phyloP scores from a whole-genome alignment of 768 basidiomycete species.

The Leccinum rimulosum region DNA sequence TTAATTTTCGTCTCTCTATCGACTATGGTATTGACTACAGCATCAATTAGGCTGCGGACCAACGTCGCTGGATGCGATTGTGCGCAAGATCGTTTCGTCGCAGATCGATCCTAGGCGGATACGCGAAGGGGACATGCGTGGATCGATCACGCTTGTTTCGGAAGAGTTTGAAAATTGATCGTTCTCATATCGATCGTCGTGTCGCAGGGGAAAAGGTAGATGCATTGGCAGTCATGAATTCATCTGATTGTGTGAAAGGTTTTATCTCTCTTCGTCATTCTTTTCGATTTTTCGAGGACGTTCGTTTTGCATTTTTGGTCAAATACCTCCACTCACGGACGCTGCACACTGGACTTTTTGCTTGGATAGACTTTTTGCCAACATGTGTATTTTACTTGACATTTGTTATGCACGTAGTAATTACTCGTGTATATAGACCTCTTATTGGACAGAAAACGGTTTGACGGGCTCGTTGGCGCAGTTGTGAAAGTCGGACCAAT shows the following conservation, averaged over 20 bases:
- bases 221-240: not conserved
- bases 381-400: no score
- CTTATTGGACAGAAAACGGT: no score
- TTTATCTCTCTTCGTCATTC: not conserved
- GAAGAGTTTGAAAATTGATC: slow-evolving; percentile 66
- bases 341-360: not conserved
- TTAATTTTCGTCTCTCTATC: no score
- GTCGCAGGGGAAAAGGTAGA: not conserved
- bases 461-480: no score
- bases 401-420: not conserved
- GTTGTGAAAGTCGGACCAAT: no score
- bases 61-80: slow-evolving; percentile 61
- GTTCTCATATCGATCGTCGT: not conserved
- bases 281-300: not conserved
- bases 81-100: slow-evolving; percentile 60
- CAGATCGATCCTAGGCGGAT: slow-evolving; percentile 58
- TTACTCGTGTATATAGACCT: not conserved
- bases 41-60: slow-evolving; percentile 66
- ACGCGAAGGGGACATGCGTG: slow-evolving; percentile 53
- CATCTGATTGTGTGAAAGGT: not conserved
- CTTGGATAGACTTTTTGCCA: not conserved
- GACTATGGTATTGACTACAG: not conserved
- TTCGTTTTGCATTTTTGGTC: slow-evolving; percentile 4
- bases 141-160: slow-evolving; percentile 57
- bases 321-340: not conserved